Evolutionary conservation across 148 eudicot species (phyloP).

Genomic region (Polygonum maritimum): DNA sequence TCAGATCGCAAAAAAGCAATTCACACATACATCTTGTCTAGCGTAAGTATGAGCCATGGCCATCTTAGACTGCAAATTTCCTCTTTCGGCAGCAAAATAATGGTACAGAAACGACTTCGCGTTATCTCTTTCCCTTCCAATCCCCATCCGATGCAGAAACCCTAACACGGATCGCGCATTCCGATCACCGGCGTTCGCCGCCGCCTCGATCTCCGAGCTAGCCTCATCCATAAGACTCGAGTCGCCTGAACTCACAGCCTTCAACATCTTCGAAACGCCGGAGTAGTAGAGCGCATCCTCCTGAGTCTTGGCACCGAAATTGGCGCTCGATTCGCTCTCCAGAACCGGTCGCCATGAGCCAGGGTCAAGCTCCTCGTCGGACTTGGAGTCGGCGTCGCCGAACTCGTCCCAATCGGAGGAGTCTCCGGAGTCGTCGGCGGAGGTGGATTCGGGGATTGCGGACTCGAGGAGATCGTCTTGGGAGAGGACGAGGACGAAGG

Average conservation of each 20-base stretch:
- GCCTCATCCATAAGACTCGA: constrained; percentile 52
- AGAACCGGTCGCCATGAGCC: constrained; percentile 80
- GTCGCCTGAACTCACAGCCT: constrained; percentile 47
- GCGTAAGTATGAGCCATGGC: constrained; percentile 69
- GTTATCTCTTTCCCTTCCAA: constrained; percentile 40
- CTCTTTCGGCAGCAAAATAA: constrained; percentile 61
- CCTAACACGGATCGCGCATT: constrained; percentile 78
- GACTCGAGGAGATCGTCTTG: constrained; percentile 67
- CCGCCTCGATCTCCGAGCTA: constrained; percentile 53
- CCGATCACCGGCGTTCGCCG: constrained; percentile 45
- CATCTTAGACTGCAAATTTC: constrained; percentile 83
- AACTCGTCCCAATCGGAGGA: constrained; percentile 61
- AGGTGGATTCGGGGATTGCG: constrained; percentile 13
- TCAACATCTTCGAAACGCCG: constrained; percentile 44
- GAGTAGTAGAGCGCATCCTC: constrained; percentile 29
- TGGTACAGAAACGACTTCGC: constrained; percentile 77
- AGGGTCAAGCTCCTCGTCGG: constrained; percentile 60
- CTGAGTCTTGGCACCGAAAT: constrained; percentile 2
- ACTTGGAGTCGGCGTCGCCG: constrained; percentile 38
- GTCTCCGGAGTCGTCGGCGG: constrained; percentile 23
- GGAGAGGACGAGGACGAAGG: constrained; percentile 69
- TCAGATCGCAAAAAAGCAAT: background rate
- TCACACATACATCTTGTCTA: constrained; percentile 63
- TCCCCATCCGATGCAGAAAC: constrained; percentile 66
- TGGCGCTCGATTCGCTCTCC: constrained; percentile 6